phyloP scores from a whole-genome alignment of 2,329 filamentous ascomycete genomes.

The Atkinsonella texensis region DNA sequence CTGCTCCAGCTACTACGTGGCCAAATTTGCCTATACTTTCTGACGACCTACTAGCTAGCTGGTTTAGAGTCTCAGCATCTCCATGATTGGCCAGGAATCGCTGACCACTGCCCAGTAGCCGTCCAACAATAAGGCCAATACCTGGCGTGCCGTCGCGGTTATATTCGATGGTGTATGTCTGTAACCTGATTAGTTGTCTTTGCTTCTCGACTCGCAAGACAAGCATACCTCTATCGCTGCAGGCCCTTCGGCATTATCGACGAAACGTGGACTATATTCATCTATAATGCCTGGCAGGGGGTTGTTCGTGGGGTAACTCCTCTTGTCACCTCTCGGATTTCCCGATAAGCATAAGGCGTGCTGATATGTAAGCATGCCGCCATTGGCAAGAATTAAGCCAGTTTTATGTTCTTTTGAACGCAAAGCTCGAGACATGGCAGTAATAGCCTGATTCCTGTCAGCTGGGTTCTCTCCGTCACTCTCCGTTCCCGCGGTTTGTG shows the following conservation, averaged over 20 bases:
- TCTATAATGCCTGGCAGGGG: constrained; percentile 6
- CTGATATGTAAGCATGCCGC: constrained; percentile 53
- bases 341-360: constrained; percentile 47
- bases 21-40: constrained; percentile 14
- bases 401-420: constrained; percentile 31
- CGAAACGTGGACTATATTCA: constrained; percentile 9
- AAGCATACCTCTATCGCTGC: constrained; percentile 15
- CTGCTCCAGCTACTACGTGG: constrained; percentile 3
- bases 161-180: constrained; percentile 22
- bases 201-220: background rate
- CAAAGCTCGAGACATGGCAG: constrained; percentile 42
- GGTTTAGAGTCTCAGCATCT: constrained; percentile 9
- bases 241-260: constrained; percentile 10
- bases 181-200: too few species aligned
- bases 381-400: constrained; percentile 53
- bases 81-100: constrained; percentile 18
- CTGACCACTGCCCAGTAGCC: constrained; percentile 9
- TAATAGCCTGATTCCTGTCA: constrained; percentile 23
- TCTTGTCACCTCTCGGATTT: constrained; percentile 17
- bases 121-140: constrained; percentile 13
- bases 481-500: too few species aligned
- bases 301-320: constrained; percentile 9
- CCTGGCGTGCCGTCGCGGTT: constrained; percentile 11
- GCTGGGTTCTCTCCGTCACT: too few species aligned
- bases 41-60: constrained; percentile 4